Percentiles rank a stretch among this genome's conserved stretches.
These are phyloP conservation scores for Pichia thaimueangensis DNA, from an alignment of 805 yeast genomes.

Conservation along the genomic window DNA sequence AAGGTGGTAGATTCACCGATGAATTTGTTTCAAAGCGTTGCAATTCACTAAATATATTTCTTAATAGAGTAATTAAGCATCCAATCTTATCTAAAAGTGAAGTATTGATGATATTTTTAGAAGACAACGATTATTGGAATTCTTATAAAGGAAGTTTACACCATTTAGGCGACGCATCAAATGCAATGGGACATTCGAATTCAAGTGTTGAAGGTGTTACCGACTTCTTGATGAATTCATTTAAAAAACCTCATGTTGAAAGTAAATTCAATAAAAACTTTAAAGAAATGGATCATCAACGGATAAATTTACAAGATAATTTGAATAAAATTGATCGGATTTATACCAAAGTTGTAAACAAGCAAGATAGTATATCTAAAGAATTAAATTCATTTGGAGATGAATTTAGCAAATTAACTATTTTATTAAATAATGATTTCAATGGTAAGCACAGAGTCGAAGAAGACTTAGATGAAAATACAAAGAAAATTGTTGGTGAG, in stretches of 20 bases:
- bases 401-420: conserved; percentile 62
- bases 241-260: conserved; percentile 63
- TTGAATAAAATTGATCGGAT: conserved; percentile 71
- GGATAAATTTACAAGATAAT: conserved; percentile 81
- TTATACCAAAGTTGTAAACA: conserved; percentile 63
- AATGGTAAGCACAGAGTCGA: conserved; percentile 26
- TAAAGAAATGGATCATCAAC: conserved; percentile 71
- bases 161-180: conserved; percentile 13
- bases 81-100: conserved; percentile 65
- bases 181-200: not conserved
- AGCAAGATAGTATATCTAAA: conserved; percentile 63
- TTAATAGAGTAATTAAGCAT: conserved; percentile 68
- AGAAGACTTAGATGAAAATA: conserved; percentile 18
- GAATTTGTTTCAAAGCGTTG: conserved; percentile 83
- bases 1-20: conserved; percentile 85
- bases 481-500: conserved; percentile 24
- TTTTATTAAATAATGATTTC: conserved; percentile 27
- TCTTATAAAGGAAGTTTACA: conserved; percentile 52
- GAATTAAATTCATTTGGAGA: conserved; percentile 68
- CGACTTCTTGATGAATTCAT: conserved; percentile 90
- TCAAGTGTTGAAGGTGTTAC: conserved; percentile 65
- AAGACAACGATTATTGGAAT: conserved; percentile 63
- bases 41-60: conserved; percentile 69
- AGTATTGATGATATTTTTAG: conserved; percentile 63
- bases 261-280: conserved; percentile 60